Base-by-base conservation (phyloP, 768 basidiomycete species). In the Pleurotus giganteus region DNA sequence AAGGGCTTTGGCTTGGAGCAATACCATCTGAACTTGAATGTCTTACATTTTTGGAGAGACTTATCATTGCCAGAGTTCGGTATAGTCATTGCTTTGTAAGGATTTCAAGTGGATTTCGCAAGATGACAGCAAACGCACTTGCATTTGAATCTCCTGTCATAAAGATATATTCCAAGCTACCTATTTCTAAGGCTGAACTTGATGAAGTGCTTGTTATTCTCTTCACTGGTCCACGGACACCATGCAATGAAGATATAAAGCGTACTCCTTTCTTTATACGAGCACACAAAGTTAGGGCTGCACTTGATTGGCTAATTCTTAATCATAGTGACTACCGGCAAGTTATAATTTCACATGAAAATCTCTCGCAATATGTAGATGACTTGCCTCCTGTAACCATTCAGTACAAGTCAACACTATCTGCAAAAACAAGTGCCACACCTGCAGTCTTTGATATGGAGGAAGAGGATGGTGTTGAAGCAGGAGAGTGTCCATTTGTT, bases 1-100 rank as follows among this genome's bases (percentile, higher is more conserved):
- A 69, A 61, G 69, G 68, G 0, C 43, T 70, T 1, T 72, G 70
- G 69, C 12, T 72, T 12, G 70, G 70, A 5, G 58, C 66, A 7
- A 60, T 69, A 8, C 71, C 67, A 9, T 0, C 9, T 2, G 60
- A 61, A 27, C 42, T 72, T 12, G 13, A 54, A 19, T 27, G 43
- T 11, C 56, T 72, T 2, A 59, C 27, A 15, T 68, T 59, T 45
- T 43, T 55, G 5, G 70, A 72, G 55, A 58, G 62, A 44, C 11
- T 68, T 4, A 8, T 50, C 7, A 50, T 50, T n/a, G 29, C 47
- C 12, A 27, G 67, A 0, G 52, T 62, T 2, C 32, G 63, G 4
- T 61, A 62, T 39, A 69, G 63, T 28, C 9, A 43, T 2, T 70
- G 63, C 55, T 46, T 69, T 36, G 57, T 66, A 0, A 41, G 56